Evolutionary conservation across 1,139 yeast species (phyloP), one percentile per base, ranked within the genome.

Genomic region (Hansenula anomala): DNA sequence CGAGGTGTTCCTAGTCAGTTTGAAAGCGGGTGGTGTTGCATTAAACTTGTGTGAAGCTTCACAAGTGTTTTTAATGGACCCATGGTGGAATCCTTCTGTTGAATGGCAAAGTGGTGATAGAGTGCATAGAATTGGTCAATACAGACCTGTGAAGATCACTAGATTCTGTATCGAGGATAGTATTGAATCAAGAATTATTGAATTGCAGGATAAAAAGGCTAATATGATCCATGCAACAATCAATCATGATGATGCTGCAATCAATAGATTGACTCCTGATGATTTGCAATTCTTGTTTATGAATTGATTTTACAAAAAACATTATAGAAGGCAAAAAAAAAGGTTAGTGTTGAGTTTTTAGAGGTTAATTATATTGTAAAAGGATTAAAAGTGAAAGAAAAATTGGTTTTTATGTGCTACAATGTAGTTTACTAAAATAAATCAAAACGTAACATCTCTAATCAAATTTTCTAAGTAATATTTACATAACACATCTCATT

Each of bases 71-170:
- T 71, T 92, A 36, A 71, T 92, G 70, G 98, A 92, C 55, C 97
- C 97, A 22, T 92, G 98, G 97, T 92, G 97, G 97, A 92, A 92
- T 57, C 97, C 97, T 1, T 84, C 95, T 52, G 95, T 89, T 5
- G 97, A 92, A 61, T 92, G 97, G 90, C 98, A 92, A 60, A 85
- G 95, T 36, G 96, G 95, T 66, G 99, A 94, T 61, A 79, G 99
- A 63, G 97, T 92, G 18, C 98, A 92, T 63, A 79, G 98, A 65
- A 92, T 92, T 47, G 97, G 97, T 6, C 99, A 92, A 59, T 86
- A 78, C 54, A 67, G 98, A 46, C 98, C 98, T 0, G 96, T 92
- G n/a, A 75, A 86, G 47, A 89, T 92, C 52, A 88, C 96, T 6
- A 73, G 97, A 36, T 80, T 92, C 54, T 88, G 96, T 53, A 89